These are phyloP conservation scores for Trebouxia gelatinosa DNA, from an alignment of 163 green algal species.

Conservation along the genomic window DNA sequence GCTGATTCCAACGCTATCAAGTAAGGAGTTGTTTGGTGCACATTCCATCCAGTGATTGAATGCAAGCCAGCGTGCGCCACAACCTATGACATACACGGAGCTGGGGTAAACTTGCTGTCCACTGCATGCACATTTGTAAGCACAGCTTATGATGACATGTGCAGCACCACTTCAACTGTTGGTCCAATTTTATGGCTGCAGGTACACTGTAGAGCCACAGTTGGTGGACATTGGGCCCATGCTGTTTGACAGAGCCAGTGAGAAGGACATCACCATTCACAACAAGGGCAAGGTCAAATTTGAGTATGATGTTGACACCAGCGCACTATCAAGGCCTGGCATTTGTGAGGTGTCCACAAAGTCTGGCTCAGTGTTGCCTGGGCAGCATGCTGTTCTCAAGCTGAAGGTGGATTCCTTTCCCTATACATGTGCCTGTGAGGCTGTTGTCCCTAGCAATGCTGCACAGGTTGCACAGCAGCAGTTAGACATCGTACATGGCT, in stretches of 20 bases:
- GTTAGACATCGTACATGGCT: not conserved
- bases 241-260: slow-evolving; percentile 61
- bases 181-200: not conserved
- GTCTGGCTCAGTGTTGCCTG: slow-evolving; percentile 50
- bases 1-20: slow-evolving; percentile 75
- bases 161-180: not conserved
- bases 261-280: slow-evolving; percentile 62
- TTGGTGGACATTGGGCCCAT: slow-evolving; percentile 62
- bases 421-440: not conserved
- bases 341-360: slow-evolving; percentile 51
- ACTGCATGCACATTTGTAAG: not conserved
- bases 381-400: slow-evolving; percentile 54
- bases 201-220: slow-evolving; percentile 58
- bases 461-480: not conserved
- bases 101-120: not conserved
- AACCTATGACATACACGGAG: not conserved
- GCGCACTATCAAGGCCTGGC: slow-evolving; percentile 46
- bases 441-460: not conserved
- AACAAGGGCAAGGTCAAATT: slow-evolving; percentile 71
- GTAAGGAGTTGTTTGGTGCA: slow-evolving; percentile 29
- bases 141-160: not conserved
- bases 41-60: not conserved
- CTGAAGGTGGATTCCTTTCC: not conserved
- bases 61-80: not conserved
- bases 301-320: slow-evolving; percentile 63